phyloP scores from a whole-genome alignment of 2,329 filamentous ascomycete species.

The Purpureocillium lavendulum region DNA sequence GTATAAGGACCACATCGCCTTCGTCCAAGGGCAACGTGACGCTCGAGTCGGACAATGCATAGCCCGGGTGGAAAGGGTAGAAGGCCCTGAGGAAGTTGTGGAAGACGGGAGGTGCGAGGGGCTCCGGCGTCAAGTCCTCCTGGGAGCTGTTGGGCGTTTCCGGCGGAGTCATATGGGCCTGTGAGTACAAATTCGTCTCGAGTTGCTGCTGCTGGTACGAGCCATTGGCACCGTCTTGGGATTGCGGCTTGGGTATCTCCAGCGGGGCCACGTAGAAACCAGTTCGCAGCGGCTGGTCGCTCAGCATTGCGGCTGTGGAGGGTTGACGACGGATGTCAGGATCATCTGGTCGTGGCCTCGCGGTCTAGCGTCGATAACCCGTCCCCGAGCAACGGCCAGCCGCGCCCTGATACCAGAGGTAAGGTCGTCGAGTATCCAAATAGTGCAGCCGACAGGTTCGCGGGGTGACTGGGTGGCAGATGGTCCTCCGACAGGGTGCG shows the following conservation, averaged over 20 bases:
- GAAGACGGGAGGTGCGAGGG: slow-evolving; percentile 57
- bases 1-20: slow-evolving; percentile 87
- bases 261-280: slow-evolving; percentile 56
- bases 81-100: slow-evolving; percentile 93
- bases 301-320: slow-evolving; percentile 26
- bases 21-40: slow-evolving; percentile 83
- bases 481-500: too few species aligned
- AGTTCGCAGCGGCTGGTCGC: slow-evolving; percentile 39
- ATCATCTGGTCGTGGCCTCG: slow-evolving; percentile 18
- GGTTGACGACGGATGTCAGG: slow-evolving; percentile 13
- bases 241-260: slow-evolving; percentile 36
- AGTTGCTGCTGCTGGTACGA: slow-evolving; percentile 18
- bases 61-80: slow-evolving; percentile 80
- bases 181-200: slow-evolving; percentile 33
- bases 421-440: neutral
- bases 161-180: slow-evolving; percentile 67
- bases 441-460: neutral
- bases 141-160: slow-evolving; percentile 63
- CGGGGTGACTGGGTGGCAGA: neutral
- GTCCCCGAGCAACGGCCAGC: slow-evolving; percentile 4
- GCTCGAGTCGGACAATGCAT: slow-evolving; percentile 70
- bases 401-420: slow-evolving; percentile 1
- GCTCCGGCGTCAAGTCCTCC: slow-evolving; percentile 42
- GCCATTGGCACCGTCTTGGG: slow-evolving; percentile 18
- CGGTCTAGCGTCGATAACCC: slow-evolving; percentile 8